These are phyloP conservation scores for Xylaria sp. DNA, from an alignment of 2,329 filamentous ascomycete genomes.

Conservation along the genomic window DNA sequence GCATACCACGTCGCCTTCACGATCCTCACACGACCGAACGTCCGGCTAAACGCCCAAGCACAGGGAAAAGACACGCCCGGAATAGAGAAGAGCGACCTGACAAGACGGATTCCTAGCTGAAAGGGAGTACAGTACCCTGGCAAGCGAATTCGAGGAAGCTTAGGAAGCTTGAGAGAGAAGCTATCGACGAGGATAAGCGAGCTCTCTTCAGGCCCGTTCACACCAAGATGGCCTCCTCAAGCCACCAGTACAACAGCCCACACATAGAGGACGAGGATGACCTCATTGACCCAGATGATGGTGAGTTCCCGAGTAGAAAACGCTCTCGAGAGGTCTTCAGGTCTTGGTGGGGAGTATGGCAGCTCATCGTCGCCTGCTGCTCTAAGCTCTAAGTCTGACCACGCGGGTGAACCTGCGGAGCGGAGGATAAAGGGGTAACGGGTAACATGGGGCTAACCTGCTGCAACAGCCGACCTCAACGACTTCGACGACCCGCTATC, in stretches of 20 bases:
- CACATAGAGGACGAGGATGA: constrained; percentile 74
- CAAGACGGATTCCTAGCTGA: neutral
- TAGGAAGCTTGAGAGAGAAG: neutral
- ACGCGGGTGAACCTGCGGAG: constrained; percentile 5
- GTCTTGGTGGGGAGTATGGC: neutral
- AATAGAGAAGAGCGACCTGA: neutral
- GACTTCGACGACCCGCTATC: constrained; percentile 91
- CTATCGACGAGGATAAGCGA: constrained; percentile 18
- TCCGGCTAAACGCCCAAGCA: neutral
- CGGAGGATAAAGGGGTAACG: neutral
- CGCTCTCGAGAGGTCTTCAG: neutral
- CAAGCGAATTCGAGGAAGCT: constrained; percentile 3
- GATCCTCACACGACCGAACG: constrained; percentile 3
- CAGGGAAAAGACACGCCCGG: neutral
- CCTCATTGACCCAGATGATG: constrained; percentile 82
- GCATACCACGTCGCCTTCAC: constrained; percentile 2
- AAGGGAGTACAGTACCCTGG: neutral
- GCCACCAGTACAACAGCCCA: constrained; percentile 70
- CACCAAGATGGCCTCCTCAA: constrained; percentile 59
- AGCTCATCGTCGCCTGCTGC: neutral
- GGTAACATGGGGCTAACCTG: constrained; percentile 24
- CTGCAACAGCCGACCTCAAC: constrained; percentile 77
- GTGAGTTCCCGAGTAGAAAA: no score
- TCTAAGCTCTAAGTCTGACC: neutral
- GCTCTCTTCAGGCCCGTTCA: constrained; percentile 18